Percentiles rank a stretch among this genome's conserved stretches.
phyloP scores from a whole-genome alignment of 1,139 yeast genomes.

The Pichia sp. region DNA sequence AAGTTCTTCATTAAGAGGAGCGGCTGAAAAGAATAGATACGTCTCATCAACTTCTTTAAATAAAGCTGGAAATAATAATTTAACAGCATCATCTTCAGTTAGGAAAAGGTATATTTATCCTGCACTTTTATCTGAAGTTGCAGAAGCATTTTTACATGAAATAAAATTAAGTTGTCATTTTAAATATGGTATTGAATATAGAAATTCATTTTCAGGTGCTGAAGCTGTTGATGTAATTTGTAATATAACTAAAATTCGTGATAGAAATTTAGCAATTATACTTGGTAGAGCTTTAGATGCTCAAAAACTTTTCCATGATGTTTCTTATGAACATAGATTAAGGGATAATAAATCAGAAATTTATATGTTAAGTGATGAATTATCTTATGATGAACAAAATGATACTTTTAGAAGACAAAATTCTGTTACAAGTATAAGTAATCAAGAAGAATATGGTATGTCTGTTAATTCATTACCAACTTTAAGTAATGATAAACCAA shows the following conservation, averaged over 20 bases:
- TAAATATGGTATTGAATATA: slow-evolving; percentile 91
- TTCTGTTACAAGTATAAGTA: slow-evolving; percentile 22
- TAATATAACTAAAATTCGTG: slow-evolving; percentile 79
- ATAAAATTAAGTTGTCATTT: slow-evolving; percentile 70
- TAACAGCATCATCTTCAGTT: slow-evolving; percentile 38
- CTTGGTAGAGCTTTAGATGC: slow-evolving; percentile 92
- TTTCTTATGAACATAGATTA: slow-evolving; percentile 85
- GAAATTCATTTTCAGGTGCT: slow-evolving; percentile 90
- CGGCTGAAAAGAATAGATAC: slow-evolving; percentile 23
- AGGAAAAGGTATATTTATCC: slow-evolving; percentile 74
- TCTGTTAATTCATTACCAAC: slow-evolving; percentile 16
- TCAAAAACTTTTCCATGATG: slow-evolving; percentile 91
- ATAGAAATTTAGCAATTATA: slow-evolving; percentile 79
- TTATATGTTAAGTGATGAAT: slow-evolving; percentile 69
- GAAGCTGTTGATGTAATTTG: slow-evolving; percentile 90
- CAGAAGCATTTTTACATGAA: slow-evolving; percentile 65
- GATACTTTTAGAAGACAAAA: slow-evolving; percentile 21
- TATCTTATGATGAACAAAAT: slow-evolving; percentile 19
- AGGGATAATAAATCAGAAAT: slow-evolving; percentile 85
- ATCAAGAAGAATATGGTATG: slow-evolving; percentile 17
- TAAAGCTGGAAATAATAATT: slow-evolving; percentile 34
- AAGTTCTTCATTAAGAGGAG: slow-evolving; percentile 22
- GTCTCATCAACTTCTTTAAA: slow-evolving; percentile 20
- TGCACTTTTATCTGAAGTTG: slow-evolving; percentile 80
- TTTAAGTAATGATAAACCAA: slow-evolving; percentile 3